Evolutionary conservation across 306 rosid genomes (phyloP), one percentile per base, ranked within the genome.

Genomic region (Lathyrus oleraceus): DNA sequence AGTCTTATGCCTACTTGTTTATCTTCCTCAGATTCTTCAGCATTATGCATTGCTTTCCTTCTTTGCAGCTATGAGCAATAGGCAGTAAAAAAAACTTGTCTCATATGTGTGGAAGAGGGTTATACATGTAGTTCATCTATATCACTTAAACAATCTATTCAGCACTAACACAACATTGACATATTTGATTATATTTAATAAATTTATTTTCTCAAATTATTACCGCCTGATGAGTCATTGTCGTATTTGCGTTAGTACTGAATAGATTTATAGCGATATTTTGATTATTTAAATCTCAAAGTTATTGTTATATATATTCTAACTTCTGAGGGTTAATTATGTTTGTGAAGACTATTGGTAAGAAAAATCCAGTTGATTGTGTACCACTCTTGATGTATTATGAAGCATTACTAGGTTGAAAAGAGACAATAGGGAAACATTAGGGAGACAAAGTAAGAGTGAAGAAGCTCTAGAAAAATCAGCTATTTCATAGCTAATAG

Each of bases 351-450:
- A 27, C n/a, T 13, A 57, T 27, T 57, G 19, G 62, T 27, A 57
- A 25, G 39, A 25, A 57, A 57, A 27, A 27, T 6, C 62, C 14
- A 27, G 62, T 57, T 27, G 62, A 12, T 27, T 61, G 7, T 16
- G 32, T 30, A 30, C 11, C 0, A 3, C 20, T 70, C 19, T 35
- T 4, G 42, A 17, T 51, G 65, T 51, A 52, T 42, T 9, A 7
- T n/a, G 68, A 71, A 64, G 57, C n/a, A 45, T 53, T 38, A 65
- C 15, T 2, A 16, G 47, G 48, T 70, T 63, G 53, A 54, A 56
- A 15, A 61, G 36, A 36, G 17, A 21, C 23, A 61, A 27, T 13
- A 49, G 11, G n/a, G 12, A 61, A 53, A 30, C 16, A 19, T 49
- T n/a, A 21, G 9, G 70, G 57, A 47, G 73, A 39, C 61, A 57